phyloP scores from a whole-genome alignment of 2,329 filamentous ascomycete genomes.

The Calonectria pseudoturangicola region DNA sequence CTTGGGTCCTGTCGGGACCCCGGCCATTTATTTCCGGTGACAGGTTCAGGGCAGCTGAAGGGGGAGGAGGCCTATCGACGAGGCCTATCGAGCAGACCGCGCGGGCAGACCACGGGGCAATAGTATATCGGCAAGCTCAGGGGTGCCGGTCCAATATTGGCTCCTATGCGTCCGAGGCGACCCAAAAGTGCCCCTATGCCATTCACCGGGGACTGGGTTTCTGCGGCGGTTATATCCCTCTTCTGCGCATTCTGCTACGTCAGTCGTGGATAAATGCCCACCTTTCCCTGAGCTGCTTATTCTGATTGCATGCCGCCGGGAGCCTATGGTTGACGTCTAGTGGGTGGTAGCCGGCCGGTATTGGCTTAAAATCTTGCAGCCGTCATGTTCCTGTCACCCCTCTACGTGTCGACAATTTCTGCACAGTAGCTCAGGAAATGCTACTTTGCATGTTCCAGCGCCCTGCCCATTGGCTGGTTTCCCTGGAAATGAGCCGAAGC shows the following conservation, averaged over 20 bases:
- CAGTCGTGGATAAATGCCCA: slow-evolving; percentile 5
- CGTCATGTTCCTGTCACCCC: neutral
- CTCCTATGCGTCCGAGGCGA: neutral
- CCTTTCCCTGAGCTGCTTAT: neutral
- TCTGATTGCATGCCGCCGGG: neutral
- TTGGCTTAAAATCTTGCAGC: neutral
- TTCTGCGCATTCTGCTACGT: neutral
- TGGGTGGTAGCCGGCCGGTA: neutral
- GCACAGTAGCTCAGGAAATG: neutral
- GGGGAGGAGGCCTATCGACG: too few species aligned
- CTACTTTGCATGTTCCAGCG: neutral
- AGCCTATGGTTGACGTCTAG: neutral
- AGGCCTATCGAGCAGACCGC: too few species aligned
- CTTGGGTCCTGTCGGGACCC: slow-evolving; percentile 2
- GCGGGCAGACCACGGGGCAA: too few species aligned
- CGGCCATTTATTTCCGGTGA: neutral
- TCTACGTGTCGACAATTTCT: neutral
- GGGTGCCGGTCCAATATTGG: neutral
- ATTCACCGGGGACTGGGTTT: neutral
- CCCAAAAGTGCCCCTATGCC: neutral
- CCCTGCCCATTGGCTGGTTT: too few species aligned
- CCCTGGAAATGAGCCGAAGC: too few species aligned
- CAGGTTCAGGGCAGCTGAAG: too few species aligned
- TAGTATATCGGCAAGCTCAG: neutral
- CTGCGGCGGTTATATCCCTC: neutral